Base-by-base conservation (phyloP, 257 asterid genomes). In the Primulina eburnea region DNA sequence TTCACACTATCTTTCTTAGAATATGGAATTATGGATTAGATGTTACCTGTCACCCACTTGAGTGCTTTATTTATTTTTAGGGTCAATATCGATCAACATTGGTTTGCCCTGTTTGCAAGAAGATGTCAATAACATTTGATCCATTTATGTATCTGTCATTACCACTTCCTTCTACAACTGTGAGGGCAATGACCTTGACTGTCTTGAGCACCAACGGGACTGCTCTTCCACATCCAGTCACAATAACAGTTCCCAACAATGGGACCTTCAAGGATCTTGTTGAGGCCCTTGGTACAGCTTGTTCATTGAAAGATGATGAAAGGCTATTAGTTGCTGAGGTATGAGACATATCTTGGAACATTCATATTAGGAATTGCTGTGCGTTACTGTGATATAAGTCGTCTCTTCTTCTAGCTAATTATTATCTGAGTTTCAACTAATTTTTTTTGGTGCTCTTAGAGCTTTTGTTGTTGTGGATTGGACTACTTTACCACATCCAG, bases 11-110 rank as follows among this genome's bases (percentile, higher is more conserved):
- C 73, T 32, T 71, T 62, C 32, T 65, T 52, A 21, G 59, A 68
- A n/a, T 14, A 52, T 30, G 33, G 33, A 30, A 3, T 30, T 2
- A 3, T 69, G 24, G 43, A 62, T 67, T 70, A 29, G 69, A 61
- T 69, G 7, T 33, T 43, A 21, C 58, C 50, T 68, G 52, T 62
- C 58, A 38, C 67, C 77, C 65, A 0, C 33, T 30, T 30, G 73
- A 61, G 29, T 53, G 55, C n/a, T 38, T 69, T 60, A 72, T 74
- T 71, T 26, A 65, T 75, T 62, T 79, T 71, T 59, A 89, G 96
- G 96, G 94, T 70, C 96, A 87, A 82, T 84, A 78, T 78, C 86
- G 92, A 9, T 85, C 92, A 18, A 82, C 89, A 60, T 53, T 89
- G 76, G 89, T 84, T 69, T 87, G 95, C 74, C 86, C 90, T 17